Evolutionary conservation across 2,329 filamentous ascomycete species (phyloP).

Genomic region (Phaeosphaeriaceae sp.): DNA sequence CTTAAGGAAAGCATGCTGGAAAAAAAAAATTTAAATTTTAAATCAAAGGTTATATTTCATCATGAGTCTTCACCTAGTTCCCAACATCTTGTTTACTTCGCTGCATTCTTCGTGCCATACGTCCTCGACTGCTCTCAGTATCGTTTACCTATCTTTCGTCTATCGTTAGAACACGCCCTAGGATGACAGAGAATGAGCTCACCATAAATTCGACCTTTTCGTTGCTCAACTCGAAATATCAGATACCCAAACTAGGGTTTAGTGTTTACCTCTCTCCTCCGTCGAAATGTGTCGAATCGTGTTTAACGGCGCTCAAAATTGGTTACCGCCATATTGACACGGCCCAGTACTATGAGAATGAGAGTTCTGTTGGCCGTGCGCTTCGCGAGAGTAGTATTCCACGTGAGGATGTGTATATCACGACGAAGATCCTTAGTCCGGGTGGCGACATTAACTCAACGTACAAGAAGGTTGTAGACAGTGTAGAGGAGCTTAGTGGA

Average conservation of each 20-base stretch:
- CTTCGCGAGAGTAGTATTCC: conserved; percentile 63
- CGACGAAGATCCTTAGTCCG: conserved; percentile 70
- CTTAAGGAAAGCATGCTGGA: neutral
- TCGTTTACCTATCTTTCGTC: conserved; percentile 9
- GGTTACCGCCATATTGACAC: conserved; percentile 72
- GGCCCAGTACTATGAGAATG: conserved; percentile 74
- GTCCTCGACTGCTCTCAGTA: conserved; percentile 6
- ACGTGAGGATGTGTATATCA: conserved; percentile 69
- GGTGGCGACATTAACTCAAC: conserved; percentile 62
- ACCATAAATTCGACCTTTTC: conserved; percentile 57
- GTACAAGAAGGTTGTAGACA: conserved; percentile 65
- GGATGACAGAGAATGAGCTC: conserved; percentile 32
- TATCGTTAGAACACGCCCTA: conserved; percentile 11
- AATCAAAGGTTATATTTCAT: too few relatives aligned
- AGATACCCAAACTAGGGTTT: conserved; percentile 72
- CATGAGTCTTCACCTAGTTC: conserved; percentile 16
- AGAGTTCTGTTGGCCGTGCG: conserved; percentile 69
- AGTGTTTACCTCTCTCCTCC: conserved; percentile 70
- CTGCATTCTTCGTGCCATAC: conserved; percentile 1
- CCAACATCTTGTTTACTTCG: conserved; percentile 4
- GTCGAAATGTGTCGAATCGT: conserved; percentile 63
- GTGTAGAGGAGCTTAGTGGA: conserved; percentile 64
- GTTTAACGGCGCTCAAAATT: conserved; percentile 61
- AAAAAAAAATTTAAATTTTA: too few relatives aligned
- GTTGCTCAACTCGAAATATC: conserved; percentile 57